A percentile compares a stretch with the other conserved stretches of the same genome.
phyloP scores from a whole-genome alignment of 1,284 basidiomycete species.

The Puccinia hordei region DNA sequence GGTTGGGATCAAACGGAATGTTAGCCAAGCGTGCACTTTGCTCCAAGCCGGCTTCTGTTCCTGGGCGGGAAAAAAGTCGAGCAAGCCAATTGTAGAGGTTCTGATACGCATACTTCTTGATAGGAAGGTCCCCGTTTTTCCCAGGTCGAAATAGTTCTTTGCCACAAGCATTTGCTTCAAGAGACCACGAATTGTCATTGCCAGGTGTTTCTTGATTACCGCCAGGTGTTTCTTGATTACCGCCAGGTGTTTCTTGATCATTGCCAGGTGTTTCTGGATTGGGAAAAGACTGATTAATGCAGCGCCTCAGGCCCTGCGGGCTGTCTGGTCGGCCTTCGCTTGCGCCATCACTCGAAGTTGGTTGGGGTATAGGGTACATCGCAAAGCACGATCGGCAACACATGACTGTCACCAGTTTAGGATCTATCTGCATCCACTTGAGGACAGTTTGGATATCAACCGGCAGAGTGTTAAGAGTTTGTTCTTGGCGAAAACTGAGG shows the following conservation, averaged over 20 bases:
- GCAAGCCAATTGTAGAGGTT: constrained; percentile 31
- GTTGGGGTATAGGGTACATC: constrained; percentile 21
- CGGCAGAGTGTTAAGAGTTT: constrained; percentile 11
- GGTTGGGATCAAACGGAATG: constrained; percentile 4
- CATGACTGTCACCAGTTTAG: neutral
- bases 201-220: too few relatives aligned
- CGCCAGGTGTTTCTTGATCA: too few relatives aligned
- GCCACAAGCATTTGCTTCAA: neutral
- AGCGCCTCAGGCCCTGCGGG: neutral
- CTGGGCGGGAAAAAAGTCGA: constrained; percentile 18
- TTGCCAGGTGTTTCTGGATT: too few relatives aligned
- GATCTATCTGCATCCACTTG: neutral
- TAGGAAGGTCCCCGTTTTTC: neutral
- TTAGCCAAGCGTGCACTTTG: neutral
- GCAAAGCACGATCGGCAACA: constrained; percentile 17
- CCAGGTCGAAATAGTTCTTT: neutral
- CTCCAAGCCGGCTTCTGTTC: constrained; percentile 18
- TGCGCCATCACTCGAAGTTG: too few relatives aligned
- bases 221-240: too few relatives aligned
- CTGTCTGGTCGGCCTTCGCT: neutral
- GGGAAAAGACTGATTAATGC: constrained; percentile 10
- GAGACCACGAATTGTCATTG: too few relatives aligned
- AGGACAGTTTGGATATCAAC: constrained; percentile 12
- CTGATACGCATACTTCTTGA: constrained; percentile 26
- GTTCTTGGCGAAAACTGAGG: neutral